Base-by-base conservation (phyloP, 2,329 filamentous ascomycete species). In the Phyllosticta citrichinensis region DNA sequence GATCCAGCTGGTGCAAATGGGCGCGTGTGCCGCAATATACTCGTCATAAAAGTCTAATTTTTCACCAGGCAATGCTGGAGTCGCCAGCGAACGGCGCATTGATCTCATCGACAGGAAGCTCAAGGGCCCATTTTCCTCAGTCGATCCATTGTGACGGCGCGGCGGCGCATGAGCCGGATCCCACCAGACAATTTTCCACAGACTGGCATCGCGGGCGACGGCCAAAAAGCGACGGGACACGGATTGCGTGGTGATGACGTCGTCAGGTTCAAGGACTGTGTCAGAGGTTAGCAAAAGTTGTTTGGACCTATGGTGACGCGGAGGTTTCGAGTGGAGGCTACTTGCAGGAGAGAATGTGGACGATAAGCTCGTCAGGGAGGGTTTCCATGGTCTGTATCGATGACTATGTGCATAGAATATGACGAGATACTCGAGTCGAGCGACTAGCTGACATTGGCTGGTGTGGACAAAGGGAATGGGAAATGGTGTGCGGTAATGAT, bases 21-120 rank as follows among this genome's bases (percentile, higher is more conserved):
- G 85, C 0, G 85, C 91, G 73, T 92, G 82, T 35, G 92, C 82
- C 58, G 92, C 89, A 64, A 95, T 87, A 69, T 91, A 96, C 73
- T 97, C 92, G 60, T 88, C 83, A 71, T 96, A 96, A 87, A 91
- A 97, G 56, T 88, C 85, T 20, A 92, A 80, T 51, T 78, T 79
- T 74, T 97, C 91, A 4, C 75, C 77, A 0, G 85, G 83, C 64
- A 87, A 91, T 0, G 83, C 84, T 11, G 0, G 89, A 89, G 66
- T 96, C 90, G 91, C 91, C 96, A 66, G 69, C 70, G 40, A 64
- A 69, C 14, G 74, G 64, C 63, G 67, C 65, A 66, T 66, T 64
- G 20, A 64, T 58, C 58, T 71, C 61, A 52, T 70, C 66, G 0
- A 70, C 66, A 10, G 61, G 40, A 9, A 65, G 65, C 20, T 71